A percentile compares a stretch with the other conserved stretches of the same genome.
Evolutionary conservation across 768 basidiomycete genomes (phyloP).

Genomic region (Hysterangium stoloniferum): DNA sequence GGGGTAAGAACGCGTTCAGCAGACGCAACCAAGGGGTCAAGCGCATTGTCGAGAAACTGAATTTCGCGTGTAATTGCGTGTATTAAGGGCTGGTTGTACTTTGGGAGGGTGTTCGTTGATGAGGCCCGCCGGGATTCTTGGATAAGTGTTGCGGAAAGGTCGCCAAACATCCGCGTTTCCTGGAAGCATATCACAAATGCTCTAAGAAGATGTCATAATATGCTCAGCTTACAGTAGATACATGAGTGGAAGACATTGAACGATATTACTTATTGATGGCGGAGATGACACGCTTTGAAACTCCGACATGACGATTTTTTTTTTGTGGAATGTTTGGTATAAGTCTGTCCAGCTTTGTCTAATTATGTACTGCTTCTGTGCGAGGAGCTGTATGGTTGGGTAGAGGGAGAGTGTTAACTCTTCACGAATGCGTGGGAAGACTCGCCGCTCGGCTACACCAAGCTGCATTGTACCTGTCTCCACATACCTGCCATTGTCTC

Average conservation of each 20-base stretch:
- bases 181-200: too few relatives aligned
- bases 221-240: slow-evolving; percentile 10
- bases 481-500: too few relatives aligned
- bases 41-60: slow-evolving; percentile 66
- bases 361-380: too few relatives aligned
- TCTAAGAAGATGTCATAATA: too few relatives aligned
- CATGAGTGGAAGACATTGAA: slow-evolving; percentile 9
- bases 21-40: slow-evolving; percentile 28
- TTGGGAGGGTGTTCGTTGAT: slow-evolving; percentile 73
- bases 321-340: too few relatives aligned
- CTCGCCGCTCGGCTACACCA: too few relatives aligned
- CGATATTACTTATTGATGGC: background rate
- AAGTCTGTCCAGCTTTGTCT: too few relatives aligned
- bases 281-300: slow-evolving; percentile 2
- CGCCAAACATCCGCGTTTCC: slow-evolving; percentile 37
- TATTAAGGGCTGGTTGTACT: slow-evolving; percentile 87
- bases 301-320: background rate
- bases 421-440: too few relatives aligned
- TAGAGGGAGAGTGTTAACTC: too few relatives aligned
- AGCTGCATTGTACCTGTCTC: too few relatives aligned
- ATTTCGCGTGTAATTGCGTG: slow-evolving; percentile 85
- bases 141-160: slow-evolving; percentile 83
- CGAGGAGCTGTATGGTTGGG: too few relatives aligned
- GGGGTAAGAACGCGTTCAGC: slow-evolving; percentile 32
- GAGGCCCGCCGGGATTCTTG: slow-evolving; percentile 82